A percentile compares a stretch with the other conserved stretches of the same genome.
These are phyloP conservation scores for Rhytidiadelphus loreus DNA, from an alignment of 225 moss, liverwort and hornwort species.

Conservation along the genomic window DNA sequence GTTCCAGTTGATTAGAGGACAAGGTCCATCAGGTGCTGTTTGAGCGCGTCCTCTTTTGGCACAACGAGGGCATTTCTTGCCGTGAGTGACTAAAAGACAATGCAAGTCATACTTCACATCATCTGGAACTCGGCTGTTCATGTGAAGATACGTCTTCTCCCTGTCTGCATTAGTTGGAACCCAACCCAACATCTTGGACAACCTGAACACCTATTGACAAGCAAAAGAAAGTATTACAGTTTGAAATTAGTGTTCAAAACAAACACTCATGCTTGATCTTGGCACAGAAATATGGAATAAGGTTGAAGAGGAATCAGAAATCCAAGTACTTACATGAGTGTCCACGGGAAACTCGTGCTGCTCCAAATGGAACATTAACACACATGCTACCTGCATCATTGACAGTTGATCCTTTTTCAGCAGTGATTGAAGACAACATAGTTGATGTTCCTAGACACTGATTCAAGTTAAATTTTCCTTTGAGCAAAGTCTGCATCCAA, in stretches of 20 bases:
- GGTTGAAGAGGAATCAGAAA: background rate
- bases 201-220: constrained; percentile 64
- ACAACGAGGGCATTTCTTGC: constrained; percentile 71
- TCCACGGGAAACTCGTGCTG: constrained; percentile 92
- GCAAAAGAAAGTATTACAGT: background rate
- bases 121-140: constrained; percentile 80
- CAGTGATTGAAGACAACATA: background rate
- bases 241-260: background rate
- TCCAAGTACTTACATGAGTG: constrained; percentile 55
- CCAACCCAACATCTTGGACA: constrained; percentile 95
- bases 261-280: background rate
- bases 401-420: background rate
- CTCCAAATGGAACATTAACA: constrained; percentile 81
- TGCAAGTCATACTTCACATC: constrained; percentile 81
- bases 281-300: background rate
- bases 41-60: constrained; percentile 63
- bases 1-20: constrained; percentile 72
- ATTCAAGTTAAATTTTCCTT: background rate
- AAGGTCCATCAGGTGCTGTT: constrained; percentile 53
- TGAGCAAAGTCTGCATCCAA: background rate
- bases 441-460: background rate
- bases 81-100: constrained; percentile 85
- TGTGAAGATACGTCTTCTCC: constrained; percentile 81
- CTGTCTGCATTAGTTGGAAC: constrained; percentile 72
- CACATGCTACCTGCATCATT: constrained; percentile 69